phyloP scores from a whole-genome alignment of 192 early-diverging fungal species.

The Globomyces pollinis-pini region DNA sequence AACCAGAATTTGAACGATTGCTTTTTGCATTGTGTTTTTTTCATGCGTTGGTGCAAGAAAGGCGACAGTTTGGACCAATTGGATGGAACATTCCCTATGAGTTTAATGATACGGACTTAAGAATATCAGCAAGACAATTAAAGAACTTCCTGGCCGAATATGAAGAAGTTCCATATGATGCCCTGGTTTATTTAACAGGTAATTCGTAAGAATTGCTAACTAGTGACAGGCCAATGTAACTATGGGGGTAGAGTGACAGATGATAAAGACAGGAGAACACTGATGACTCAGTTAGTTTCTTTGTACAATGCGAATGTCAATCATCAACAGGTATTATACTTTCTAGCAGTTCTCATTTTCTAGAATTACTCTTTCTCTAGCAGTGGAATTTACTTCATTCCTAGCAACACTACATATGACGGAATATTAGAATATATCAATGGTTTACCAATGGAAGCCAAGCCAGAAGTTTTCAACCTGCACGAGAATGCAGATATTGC shows the following conservation, averaged over 20 bases:
- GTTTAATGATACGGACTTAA: constrained; percentile 53
- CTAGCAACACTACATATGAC: constrained; percentile 27
- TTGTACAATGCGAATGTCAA: constrained; percentile 40
- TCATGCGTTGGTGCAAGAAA: constrained; percentile 54
- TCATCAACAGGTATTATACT: background rate
- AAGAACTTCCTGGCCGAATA: constrained; percentile 54
- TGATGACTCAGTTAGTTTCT: constrained; percentile 36
- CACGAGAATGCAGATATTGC: constrained; percentile 61
- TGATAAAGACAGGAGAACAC: constrained; percentile 49
- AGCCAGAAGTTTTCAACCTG: constrained; percentile 51
- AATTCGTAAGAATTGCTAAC: constrained; percentile 5
- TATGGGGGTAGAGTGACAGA: constrained; percentile 56
- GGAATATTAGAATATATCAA: constrained; percentile 44
- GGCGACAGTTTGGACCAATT: constrained; percentile 52
- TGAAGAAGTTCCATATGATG: constrained; percentile 48
- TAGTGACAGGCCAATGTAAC: constrained; percentile 52
- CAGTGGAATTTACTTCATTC: constrained; percentile 42
- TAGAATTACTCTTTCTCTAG: constrained; percentile 35
- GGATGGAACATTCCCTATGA: constrained; percentile 63
- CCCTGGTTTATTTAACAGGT: constrained; percentile 49
- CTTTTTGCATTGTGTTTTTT: constrained; percentile 54
- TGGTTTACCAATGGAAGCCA: constrained; percentile 43
- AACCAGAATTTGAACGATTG: constrained; percentile 42
- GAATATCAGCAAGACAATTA: constrained; percentile 54
- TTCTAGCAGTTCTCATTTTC: background rate